Conservation (phyloP, 805 yeast genomes). For the Suhomyces sp. region DNA sequence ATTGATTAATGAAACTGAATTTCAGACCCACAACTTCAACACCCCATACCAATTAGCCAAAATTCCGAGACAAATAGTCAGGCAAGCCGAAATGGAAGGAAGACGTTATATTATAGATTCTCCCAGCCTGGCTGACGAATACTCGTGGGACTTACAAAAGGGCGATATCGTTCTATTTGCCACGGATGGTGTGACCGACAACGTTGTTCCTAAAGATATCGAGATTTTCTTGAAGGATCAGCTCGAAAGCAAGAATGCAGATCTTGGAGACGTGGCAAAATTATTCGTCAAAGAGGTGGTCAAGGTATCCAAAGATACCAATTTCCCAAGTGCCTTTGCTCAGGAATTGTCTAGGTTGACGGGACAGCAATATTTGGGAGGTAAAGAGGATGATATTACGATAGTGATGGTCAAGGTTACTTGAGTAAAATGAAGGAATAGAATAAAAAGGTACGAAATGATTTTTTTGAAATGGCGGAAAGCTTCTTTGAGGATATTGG, state of each 20-base stretch:
- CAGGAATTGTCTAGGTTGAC: conserved; percentile 67
- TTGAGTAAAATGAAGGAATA: no score
- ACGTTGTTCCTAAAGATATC: conserved; percentile 70
- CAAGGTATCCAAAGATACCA: conserved; percentile 66
- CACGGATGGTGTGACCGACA: conserved; percentile 93
- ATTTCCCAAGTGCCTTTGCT: conserved; percentile 82
- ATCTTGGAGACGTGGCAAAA: conserved; percentile 49
- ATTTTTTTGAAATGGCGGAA: no score
- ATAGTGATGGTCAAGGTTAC: conserved; percentile 74
- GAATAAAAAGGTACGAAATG: no score
- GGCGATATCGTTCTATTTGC: conserved; percentile 82
- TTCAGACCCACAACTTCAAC: conserved; percentile 84
- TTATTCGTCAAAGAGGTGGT: conserved; percentile 66
- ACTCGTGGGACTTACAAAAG: conserved; percentile 60
- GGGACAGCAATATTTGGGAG: conserved; percentile 76
- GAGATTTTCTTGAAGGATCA: conserved; percentile 64
- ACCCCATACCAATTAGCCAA: conserved; percentile 91
- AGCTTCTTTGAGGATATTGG: no score
- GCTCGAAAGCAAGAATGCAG: conserved; percentile 26
- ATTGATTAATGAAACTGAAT: conserved; percentile 63
- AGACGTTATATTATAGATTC: conserved; percentile 66
- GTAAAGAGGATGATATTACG: conserved; percentile 94
- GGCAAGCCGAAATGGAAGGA: conserved; percentile 53
- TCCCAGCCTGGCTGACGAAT: conserved; percentile 68
- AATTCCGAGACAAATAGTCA: conserved; percentile 62